A percentile compares a stretch with the other conserved stretches of the same genome.
Evolutionary conservation across 331 rosid genomes (phyloP).

Genomic region (Malus hybrid): DNA sequence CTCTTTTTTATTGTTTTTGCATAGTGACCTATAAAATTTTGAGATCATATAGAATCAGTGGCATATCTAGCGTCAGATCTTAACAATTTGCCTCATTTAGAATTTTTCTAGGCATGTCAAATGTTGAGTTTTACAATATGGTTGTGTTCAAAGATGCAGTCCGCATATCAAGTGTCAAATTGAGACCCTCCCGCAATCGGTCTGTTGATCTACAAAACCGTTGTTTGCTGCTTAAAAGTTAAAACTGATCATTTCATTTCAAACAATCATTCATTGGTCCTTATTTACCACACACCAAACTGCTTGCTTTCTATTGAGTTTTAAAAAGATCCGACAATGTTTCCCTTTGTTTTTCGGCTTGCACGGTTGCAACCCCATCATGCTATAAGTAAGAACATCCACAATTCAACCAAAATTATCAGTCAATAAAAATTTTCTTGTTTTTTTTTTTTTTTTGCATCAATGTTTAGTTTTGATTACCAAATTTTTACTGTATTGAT

Average conservation of each 20-base stretch:
- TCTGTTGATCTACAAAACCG: not conserved
- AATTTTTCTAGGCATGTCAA: too few relatives aligned
- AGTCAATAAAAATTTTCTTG: not conserved
- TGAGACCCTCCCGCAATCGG: not conserved
- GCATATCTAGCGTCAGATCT: too few relatives aligned
- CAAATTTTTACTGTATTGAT: not conserved
- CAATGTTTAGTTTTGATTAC: too few relatives aligned
- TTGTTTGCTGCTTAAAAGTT: not conserved
- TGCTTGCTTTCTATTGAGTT: not conserved
- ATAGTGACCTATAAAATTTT: too few relatives aligned
- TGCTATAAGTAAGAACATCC: not conserved
- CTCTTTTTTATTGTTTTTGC: too few relatives aligned
- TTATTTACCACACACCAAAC: not conserved
- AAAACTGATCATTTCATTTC: not conserved
- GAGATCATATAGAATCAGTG: too few relatives aligned
- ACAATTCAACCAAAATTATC: not conserved
- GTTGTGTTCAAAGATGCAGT: not conserved
- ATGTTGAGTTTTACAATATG: too few relatives aligned
- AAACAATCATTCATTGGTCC: not conserved
- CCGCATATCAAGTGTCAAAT: not conserved
- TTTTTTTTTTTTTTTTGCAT: too few relatives aligned
- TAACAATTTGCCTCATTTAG: too few relatives aligned
- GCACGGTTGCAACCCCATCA: not conserved
- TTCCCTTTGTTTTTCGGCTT: not conserved
- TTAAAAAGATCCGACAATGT: not conserved